Percentiles rank a stretch among this genome's conserved stretches.
Conservation (phyloP, 1,139 yeast genomes). For the Groenewaldozyma sp. region DNA sequence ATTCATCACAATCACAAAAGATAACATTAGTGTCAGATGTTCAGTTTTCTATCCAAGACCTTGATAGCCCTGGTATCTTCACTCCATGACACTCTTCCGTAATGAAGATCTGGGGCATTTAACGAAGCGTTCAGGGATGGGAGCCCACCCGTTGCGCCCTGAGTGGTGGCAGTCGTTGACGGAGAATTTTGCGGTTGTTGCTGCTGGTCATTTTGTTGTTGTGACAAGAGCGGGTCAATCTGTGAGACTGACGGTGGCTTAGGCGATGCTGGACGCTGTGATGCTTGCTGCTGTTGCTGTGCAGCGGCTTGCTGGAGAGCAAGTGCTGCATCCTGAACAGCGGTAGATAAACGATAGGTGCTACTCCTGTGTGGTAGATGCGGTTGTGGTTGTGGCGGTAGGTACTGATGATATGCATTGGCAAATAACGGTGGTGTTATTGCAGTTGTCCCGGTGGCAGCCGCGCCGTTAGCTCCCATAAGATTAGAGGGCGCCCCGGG, state of each 20-base stretch:
- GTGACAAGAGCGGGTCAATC: not conserved
- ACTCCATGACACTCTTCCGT: slow-evolving; percentile 22
- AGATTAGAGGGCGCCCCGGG: no score
- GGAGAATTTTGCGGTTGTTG: not conserved
- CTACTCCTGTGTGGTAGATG: slow-evolving; percentile 2
- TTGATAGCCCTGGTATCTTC: slow-evolving; percentile 28
- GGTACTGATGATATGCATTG: no score
- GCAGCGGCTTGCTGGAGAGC: not conserved
- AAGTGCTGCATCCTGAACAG: not conserved
- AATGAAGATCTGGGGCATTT: slow-evolving; percentile 20
- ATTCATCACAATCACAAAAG: not conserved
- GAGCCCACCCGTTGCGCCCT: not conserved
- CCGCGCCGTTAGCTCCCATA: no score
- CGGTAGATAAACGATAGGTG: not conserved
- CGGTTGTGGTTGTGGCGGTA: slow-evolving; percentile 5
- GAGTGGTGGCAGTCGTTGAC: not conserved
- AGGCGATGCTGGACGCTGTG: not conserved
- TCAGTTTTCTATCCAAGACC: slow-evolving; percentile 24
- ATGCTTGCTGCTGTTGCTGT: slow-evolving; percentile 2
- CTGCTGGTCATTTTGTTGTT: not conserved
- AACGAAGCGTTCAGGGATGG: not conserved
- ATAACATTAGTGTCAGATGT: slow-evolving; percentile 7
- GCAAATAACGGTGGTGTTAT: slow-evolving; percentile 8
- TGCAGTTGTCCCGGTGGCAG: no score
- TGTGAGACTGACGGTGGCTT: not conserved